Conservation (phyloP, 2,329 filamentous ascomycete genomes). For the Bipolaris bicolor region DNA sequence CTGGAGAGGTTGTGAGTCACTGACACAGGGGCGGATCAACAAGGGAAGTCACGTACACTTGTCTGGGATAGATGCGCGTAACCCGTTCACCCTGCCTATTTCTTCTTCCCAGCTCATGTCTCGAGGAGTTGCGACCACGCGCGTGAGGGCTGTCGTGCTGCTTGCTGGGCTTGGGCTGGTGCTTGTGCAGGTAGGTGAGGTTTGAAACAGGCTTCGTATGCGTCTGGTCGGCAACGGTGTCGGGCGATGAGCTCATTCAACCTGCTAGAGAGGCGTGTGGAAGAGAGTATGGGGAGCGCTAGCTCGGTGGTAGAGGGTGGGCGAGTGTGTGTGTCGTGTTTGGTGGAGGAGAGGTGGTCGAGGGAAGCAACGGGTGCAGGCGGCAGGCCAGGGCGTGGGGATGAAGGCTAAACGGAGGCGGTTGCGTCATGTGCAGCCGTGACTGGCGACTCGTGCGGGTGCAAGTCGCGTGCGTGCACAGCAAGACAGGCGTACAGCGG, state of each 20-base stretch:
- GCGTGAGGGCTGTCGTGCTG: slow-evolving; percentile 44
- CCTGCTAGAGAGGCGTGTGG: slow-evolving; percentile 23
- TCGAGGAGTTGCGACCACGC: slow-evolving; percentile 47
- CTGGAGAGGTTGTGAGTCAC: slow-evolving; percentile 21
- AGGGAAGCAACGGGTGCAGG: slow-evolving; percentile 21
- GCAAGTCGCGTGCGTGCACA: slow-evolving; percentile 26
- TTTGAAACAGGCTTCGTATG: slow-evolving; percentile 42
- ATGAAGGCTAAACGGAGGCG: slow-evolving; percentile 25
- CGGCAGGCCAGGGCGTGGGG: slow-evolving; percentile 26
- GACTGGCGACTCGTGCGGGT: slow-evolving; percentile 27
- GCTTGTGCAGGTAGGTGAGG: slow-evolving; percentile 44
- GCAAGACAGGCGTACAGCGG: slow-evolving; percentile 11
- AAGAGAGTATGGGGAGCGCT: slow-evolving; percentile 14
- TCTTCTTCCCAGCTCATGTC: slow-evolving; percentile 52
- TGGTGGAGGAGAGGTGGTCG: slow-evolving; percentile 1
- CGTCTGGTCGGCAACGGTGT: slow-evolving; percentile 35
- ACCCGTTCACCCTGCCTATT: slow-evolving; percentile 47
- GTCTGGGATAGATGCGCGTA: slow-evolving; percentile 49
- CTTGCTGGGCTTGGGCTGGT: slow-evolving; percentile 44
- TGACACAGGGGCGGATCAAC: neutral
- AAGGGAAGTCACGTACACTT: slow-evolving; percentile 42
- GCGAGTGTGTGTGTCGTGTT: slow-evolving; percentile 7
- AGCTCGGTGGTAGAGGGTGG: slow-evolving; percentile 9
- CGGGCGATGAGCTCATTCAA: slow-evolving; percentile 51
- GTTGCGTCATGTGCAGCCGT: slow-evolving; percentile 37